phyloP scores from a whole-genome alignment of 495 filamentous ascomycete species.

The Xylaria acuta region DNA sequence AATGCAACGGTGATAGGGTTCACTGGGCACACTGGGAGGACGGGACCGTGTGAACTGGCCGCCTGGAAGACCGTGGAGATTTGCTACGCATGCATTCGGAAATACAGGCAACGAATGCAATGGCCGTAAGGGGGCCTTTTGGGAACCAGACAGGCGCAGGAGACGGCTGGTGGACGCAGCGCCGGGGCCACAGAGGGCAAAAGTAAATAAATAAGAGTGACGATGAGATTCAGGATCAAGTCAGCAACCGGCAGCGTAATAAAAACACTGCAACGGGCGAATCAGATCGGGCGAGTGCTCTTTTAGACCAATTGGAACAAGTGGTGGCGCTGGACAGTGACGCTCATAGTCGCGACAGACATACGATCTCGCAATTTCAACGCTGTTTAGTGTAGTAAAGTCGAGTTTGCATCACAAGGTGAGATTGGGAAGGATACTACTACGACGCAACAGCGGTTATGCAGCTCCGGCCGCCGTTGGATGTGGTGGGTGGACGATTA shows the following conservation, averaged over 20 bases:
- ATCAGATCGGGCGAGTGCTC: conserved; percentile 13
- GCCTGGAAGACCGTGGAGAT: conserved; percentile 21
- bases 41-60: conserved; percentile 23
- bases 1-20: conserved; percentile 22
- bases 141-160: conserved; percentile 17
- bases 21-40: conserved; percentile 19
- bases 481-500: conserved; percentile 17
- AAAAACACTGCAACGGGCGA: conserved; percentile 22
- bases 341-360: conserved; percentile 16
- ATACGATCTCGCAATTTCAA: conserved; percentile 23
- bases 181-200: conserved; percentile 22
- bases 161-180: conserved; percentile 17
- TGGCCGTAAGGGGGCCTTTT: conserved; percentile 2
- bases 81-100: conserved; percentile 22
- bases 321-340: conserved; percentile 26
- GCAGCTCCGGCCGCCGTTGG: conserved; percentile 26
- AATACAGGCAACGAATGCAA: conserved; percentile 19
- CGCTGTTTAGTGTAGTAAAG: conserved; percentile 3
- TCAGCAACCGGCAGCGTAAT: conserved; percentile 21
- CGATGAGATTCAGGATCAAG: conserved; percentile 20
- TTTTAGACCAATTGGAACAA: conserved; percentile 25
- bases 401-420: conserved; percentile 14
- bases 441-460: conserved; percentile 29
- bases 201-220: background rate
- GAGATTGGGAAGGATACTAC: background rate